Evolutionary conservation across 2,329 filamentous ascomycete species (phyloP).

Genomic region (Chrysoporthe austroafricana): DNA sequence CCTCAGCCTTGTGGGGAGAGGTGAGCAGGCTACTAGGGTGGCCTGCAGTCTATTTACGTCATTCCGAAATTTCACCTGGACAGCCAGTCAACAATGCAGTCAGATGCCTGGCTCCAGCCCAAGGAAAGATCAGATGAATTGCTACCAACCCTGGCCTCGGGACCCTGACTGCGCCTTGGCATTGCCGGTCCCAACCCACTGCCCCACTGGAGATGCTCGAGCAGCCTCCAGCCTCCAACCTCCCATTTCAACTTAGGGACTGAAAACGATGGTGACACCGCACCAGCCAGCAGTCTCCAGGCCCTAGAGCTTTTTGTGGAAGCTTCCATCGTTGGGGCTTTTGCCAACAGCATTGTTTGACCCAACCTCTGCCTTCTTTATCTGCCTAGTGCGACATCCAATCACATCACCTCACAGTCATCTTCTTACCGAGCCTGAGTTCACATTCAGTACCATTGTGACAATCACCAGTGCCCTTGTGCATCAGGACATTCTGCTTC

Average conservation of each 20-base stretch:
- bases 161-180: slow-evolving; percentile 7
- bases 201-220: slow-evolving; percentile 8
- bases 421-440: not conserved
- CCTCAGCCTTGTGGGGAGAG: slow-evolving; percentile 6
- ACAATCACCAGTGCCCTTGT: not conserved
- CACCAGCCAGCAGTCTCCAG: not conserved
- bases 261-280: not conserved
- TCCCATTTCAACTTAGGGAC: slow-evolving; percentile 1
- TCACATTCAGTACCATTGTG: not conserved
- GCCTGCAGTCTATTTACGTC: slow-evolving; percentile 16
- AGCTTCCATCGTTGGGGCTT: not conserved
- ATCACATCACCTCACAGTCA: slow-evolving; percentile 10
- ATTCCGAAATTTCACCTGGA: slow-evolving; percentile 21
- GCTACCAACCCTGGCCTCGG: not conserved
- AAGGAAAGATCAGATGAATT: not conserved
- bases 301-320: not conserved
- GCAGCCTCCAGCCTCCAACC: not conserved
- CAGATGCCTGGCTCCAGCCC: slow-evolving; percentile 4
- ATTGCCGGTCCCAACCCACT: not conserved
- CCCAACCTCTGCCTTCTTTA: not conserved
- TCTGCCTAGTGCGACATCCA: not conserved
- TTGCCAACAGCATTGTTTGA: not conserved
- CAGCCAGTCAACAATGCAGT: slow-evolving; percentile 25
- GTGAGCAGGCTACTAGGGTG: not conserved
- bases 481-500: not conserved